Conservation (phyloP, 495 filamentous ascomycete species). For the Penicillium soppii region DNA sequence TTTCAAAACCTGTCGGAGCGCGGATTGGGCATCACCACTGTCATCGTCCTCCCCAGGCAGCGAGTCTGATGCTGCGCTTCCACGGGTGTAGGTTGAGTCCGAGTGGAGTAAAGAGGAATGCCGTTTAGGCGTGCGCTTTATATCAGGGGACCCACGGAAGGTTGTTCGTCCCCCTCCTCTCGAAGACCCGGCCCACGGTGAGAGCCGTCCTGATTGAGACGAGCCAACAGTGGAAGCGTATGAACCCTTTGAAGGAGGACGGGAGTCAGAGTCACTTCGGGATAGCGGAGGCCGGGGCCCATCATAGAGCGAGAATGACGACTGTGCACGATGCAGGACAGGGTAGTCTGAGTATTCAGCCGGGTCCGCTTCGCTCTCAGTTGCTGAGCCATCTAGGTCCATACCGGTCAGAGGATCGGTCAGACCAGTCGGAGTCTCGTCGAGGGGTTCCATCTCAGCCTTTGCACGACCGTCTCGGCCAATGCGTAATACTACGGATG, state of each 20-base stretch:
- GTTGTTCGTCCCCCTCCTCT: slow-evolving; percentile 30
- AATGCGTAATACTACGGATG: slow-evolving; percentile 65
- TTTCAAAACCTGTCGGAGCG: slow-evolving; percentile 71
- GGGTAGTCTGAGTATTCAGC: slow-evolving; percentile 68
- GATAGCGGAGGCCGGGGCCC: slow-evolving; percentile 45
- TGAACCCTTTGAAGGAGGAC: slow-evolving; percentile 50
- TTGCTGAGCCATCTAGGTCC: slow-evolving; percentile 48
- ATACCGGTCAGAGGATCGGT: slow-evolving; percentile 42
- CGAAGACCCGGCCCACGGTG: slow-evolving; percentile 41
- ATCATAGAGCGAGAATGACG: slow-evolving; percentile 62
- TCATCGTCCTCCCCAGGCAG: slow-evolving; percentile 51
- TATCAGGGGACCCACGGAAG: slow-evolving; percentile 32
- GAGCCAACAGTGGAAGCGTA: slow-evolving; percentile 47
- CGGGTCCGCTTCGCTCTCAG: slow-evolving; percentile 53
- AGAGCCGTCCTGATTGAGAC: slow-evolving; percentile 41
- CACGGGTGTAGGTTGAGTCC: slow-evolving; percentile 35
- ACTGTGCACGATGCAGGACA: slow-evolving; percentile 60
- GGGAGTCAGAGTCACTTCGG: slow-evolving; percentile 56
- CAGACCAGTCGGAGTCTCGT: slow-evolving; percentile 41
- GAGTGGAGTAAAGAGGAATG: slow-evolving; percentile 34
- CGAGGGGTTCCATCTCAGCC: slow-evolving; percentile 63
- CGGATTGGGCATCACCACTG: slow-evolving; percentile 56
- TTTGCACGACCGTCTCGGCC: slow-evolving; percentile 70
- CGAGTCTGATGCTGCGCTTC: slow-evolving; percentile 53
- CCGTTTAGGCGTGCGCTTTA: slow-evolving; percentile 39